phyloP scores from a whole-genome alignment of 2,329 filamentous ascomycete genomes.

The Colletotrichum tropicale region DNA sequence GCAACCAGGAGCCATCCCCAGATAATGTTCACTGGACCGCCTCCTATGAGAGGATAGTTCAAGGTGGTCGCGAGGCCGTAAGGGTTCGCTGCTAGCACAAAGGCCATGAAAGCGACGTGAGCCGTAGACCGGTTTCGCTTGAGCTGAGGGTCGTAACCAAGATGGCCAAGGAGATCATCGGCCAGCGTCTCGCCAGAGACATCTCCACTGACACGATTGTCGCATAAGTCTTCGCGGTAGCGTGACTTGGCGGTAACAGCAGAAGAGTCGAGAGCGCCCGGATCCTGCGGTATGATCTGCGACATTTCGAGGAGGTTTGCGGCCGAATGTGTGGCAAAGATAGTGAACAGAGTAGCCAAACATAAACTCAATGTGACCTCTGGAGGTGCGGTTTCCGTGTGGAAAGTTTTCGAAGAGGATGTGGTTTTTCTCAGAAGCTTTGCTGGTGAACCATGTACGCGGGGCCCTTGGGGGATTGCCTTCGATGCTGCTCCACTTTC shows the following conservation, averaged over 20 bases:
- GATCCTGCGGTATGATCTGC: slow-evolving; percentile 19
- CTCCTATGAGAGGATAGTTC: slow-evolving; percentile 68
- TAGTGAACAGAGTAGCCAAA: too few species aligned
- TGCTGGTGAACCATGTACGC: too few species aligned
- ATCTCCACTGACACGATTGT: slow-evolving; percentile 14
- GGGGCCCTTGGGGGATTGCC: too few species aligned
- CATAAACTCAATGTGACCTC: too few species aligned
- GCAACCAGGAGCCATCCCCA: slow-evolving; percentile 76
- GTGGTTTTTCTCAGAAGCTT: too few species aligned
- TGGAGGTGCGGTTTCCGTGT: too few species aligned
- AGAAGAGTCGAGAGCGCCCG: slow-evolving; percentile 15
- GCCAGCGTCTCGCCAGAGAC: slow-evolving; percentile 46
- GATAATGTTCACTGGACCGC: slow-evolving; percentile 72
- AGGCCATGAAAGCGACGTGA: slow-evolving; percentile 78
- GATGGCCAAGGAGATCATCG: slow-evolving; percentile 65
- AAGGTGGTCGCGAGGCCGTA: slow-evolving; percentile 76
- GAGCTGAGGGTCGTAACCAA: slow-evolving; percentile 72
- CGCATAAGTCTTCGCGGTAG: slow-evolving; percentile 12
- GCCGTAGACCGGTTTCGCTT: slow-evolving; percentile 68
- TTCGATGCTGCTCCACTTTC: too few species aligned
- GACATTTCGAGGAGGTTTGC: neutral
- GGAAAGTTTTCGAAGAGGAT: too few species aligned
- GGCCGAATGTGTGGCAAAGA: too few species aligned
- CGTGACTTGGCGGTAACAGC: neutral
- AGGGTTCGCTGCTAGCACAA: slow-evolving; percentile 76